These are phyloP conservation scores for Spizellomyces punctatus DNA, from an alignment of 192 early-diverging fungal genomes.

Conservation along the genomic window DNA sequence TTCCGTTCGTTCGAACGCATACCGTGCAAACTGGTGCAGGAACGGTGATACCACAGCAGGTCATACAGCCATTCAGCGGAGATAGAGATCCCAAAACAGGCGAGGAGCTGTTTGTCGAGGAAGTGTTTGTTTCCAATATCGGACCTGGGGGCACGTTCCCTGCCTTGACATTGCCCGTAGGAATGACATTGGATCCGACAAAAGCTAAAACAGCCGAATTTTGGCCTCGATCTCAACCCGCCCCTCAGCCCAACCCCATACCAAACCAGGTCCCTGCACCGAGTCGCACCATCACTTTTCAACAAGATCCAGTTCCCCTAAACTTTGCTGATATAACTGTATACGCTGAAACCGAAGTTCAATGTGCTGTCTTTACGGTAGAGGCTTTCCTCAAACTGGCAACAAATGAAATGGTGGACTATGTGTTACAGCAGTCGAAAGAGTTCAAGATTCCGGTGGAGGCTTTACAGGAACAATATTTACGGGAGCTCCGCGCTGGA, in stretches of 20 bases:
- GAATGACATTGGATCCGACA: constrained; percentile 3
- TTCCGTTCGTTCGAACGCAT: constrained; percentile 13
- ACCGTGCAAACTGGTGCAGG: background rate
- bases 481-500: background rate
- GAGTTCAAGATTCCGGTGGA: background rate
- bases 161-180: constrained; percentile 2
- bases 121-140: constrained; percentile 3
- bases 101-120: constrained; percentile 10
- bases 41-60: background rate
- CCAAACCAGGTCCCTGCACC: background rate
- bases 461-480: background rate
- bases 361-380: constrained; percentile 8
- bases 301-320: background rate
- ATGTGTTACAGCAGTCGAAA: background rate
- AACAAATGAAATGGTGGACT: constrained; percentile 28
- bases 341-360: constrained; percentile 4
- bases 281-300: background rate
- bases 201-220: constrained; percentile 10
- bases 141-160: constrained; percentile 16
- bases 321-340: background rate
- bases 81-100: background rate
- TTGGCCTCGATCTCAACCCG: constrained; percentile 12
- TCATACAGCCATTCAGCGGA: constrained; percentile 6
- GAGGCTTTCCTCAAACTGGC: constrained; percentile 18
- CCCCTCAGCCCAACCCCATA: background rate